phyloP scores from a whole-genome alignment of 257 asterid genomes.

The Przewalskia tangutica region DNA sequence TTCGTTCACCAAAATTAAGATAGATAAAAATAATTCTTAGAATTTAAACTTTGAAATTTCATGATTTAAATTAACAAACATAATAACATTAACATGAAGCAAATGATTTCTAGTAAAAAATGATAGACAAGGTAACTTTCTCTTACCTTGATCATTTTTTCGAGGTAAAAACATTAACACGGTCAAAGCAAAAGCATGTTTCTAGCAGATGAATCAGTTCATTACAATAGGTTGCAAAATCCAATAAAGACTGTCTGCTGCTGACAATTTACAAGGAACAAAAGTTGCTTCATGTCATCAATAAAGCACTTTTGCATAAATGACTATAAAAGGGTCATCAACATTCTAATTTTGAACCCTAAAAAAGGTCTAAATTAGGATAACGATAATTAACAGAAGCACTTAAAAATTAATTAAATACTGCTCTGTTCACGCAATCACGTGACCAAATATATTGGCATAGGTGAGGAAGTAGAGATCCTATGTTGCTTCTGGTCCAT shows the following conservation, averaged over 20 bases:
- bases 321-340: background rate
- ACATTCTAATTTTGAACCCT: background rate
- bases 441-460: conserved; percentile 85
- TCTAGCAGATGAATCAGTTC: background rate
- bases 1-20: too few relatives aligned
- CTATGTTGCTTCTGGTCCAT: conserved; percentile 30
- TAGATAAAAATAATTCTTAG: too few relatives aligned
- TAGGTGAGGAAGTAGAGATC: background rate
- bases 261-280: background rate
- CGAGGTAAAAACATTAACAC: background rate
- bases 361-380: background rate
- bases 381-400: background rate
- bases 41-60: too few relatives aligned
- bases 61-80: too few relatives aligned
- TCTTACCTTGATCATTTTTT: too few relatives aligned
- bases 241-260: background rate
- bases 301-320: background rate
- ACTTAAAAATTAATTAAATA: background rate
- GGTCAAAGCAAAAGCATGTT: background rate
- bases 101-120: background rate
- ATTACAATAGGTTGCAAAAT: background rate
- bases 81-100: background rate
- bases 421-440: conserved; percentile 34
- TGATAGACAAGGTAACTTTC: background rate
- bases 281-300: background rate